Evolutionary conservation across 179 eudicot genomes (phyloP).

Genomic region (Amaranthus tricolor): DNA sequence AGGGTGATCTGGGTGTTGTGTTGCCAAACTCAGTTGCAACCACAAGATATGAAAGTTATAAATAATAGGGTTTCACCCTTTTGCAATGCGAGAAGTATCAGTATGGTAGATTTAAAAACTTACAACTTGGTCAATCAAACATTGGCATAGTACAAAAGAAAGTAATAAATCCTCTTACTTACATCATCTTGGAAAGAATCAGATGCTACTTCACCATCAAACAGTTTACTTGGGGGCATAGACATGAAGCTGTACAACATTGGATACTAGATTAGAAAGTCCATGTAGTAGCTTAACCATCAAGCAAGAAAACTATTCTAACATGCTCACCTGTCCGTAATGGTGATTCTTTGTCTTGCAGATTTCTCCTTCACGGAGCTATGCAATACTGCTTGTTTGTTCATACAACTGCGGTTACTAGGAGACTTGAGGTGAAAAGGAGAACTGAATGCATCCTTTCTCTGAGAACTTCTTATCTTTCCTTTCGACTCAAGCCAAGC

Average conservation of each 20-base stretch:
- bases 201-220: conserved; percentile 26
- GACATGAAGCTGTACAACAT: conserved; percentile 31
- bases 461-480: conserved; percentile 55
- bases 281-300: background rate
- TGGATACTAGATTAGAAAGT: background rate
- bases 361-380: conserved; percentile 43
- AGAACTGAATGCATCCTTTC: conserved; percentile 37
- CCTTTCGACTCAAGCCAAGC: conserved; percentile 95
- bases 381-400: conserved; percentile 28
- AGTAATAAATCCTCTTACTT: conserved; percentile 16
- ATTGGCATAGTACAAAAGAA: background rate
- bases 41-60: too few relatives aligned
- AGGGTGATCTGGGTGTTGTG: too few relatives aligned
- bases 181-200: conserved; percentile 40
- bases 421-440: conserved; percentile 54
- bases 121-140: too few relatives aligned
- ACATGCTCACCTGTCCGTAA: conserved; percentile 40
- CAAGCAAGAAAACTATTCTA: background rate
- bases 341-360: conserved; percentile 23
- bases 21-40: too few relatives aligned
- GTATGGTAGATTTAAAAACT: too few relatives aligned
- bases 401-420: conserved; percentile 38
- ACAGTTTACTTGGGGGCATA: conserved; percentile 44
- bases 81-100: too few relatives aligned
- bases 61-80: too few relatives aligned